phyloP scores from a whole-genome alignment of 1,284 basidiomycete genomes.

The Laetiporus sulphureus region DNA sequence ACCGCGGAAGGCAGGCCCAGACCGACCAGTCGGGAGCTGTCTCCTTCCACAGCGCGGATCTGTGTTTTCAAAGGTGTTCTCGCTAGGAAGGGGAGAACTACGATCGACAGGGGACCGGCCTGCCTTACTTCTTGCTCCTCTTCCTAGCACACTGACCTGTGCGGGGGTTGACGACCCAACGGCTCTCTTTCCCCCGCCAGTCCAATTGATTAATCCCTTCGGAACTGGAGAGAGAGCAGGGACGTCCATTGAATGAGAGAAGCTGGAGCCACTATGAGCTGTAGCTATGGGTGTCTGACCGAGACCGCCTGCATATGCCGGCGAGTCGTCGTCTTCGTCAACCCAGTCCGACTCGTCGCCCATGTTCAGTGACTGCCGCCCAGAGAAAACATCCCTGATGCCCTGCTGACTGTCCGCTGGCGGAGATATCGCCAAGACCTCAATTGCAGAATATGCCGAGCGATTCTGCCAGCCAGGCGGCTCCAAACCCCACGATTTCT shows the following conservation, averaged over 20 bases:
- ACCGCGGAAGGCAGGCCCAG: conserved; percentile 58
- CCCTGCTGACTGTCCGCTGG: conserved; percentile 39
- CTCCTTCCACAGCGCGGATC: conserved; percentile 46
- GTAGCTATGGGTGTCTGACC: conserved; percentile 45
- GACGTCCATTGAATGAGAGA: conserved; percentile 14
- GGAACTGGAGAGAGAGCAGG: conserved; percentile 17
- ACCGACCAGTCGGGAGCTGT: conserved; percentile 55
- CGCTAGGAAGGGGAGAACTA: conserved; percentile 48
- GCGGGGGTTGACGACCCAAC: conserved; percentile 22
- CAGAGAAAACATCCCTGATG: conserved; percentile 73
- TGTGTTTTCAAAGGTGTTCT: conserved; percentile 38
- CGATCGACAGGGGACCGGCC: conserved; percentile 54
- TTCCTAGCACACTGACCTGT: conserved; percentile 14
- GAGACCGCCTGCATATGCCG: conserved; percentile 67
- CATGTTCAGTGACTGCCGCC: conserved; percentile 47
- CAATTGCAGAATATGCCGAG: conserved; percentile 59
- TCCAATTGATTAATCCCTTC: conserved; percentile 12
- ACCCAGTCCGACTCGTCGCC: conserved; percentile 82
- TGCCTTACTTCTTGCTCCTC: conserved; percentile 29
- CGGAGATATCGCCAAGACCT: conserved; percentile 63
- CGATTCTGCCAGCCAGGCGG: conserved; percentile 79
- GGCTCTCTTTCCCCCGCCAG: conserved; percentile 9
- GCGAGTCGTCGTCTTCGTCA: conserved; percentile 74
- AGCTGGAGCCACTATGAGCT: conserved; percentile 9
- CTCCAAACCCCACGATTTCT: conserved; percentile 79